phyloP scores from a whole-genome alignment of 768 basidiomycete species.

The Agrocybe pediades region DNA sequence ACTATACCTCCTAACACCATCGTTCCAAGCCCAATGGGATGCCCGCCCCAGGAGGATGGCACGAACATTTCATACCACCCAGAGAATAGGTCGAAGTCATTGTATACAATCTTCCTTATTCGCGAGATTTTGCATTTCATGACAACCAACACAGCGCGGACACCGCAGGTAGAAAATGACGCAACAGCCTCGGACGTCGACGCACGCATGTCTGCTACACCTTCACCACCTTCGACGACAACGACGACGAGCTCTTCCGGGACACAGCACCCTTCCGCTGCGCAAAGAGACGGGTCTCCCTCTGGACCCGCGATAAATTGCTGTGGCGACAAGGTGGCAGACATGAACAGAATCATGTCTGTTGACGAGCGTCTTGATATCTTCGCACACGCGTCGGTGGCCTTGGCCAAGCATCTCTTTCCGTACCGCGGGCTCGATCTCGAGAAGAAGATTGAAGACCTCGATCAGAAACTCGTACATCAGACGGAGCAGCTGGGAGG shows the following conservation, averaged over 20 bases:
- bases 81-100: constrained; percentile 10
- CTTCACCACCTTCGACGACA: not conserved
- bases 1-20: not conserved
- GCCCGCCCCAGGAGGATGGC: not conserved
- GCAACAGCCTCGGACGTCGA: not conserved
- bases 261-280: not conserved
- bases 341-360: no score
- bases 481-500: constrained; percentile 14
- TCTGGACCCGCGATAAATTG: no score
- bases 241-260: not conserved
- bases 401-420: constrained; percentile 16
- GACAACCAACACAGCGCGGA: not conserved
- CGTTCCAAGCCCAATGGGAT: not conserved
- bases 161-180: not conserved
- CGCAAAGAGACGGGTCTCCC: no score
- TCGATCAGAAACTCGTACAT: constrained; percentile 13
- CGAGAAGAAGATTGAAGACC: constrained; percentile 8
- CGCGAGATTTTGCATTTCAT: constrained; percentile 17
- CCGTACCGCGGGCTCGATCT: constrained; percentile 13
- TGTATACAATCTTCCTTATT: constrained; percentile 14
- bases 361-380: constrained; percentile 17
- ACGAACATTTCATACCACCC: constrained; percentile 7
- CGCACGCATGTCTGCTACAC: not conserved
- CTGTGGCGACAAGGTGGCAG: constrained; percentile 9
- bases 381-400: constrained; percentile 16